phyloP scores from a whole-genome alignment of 352 stramenopile genomes.

The Globisporangium takayamanum region DNA sequence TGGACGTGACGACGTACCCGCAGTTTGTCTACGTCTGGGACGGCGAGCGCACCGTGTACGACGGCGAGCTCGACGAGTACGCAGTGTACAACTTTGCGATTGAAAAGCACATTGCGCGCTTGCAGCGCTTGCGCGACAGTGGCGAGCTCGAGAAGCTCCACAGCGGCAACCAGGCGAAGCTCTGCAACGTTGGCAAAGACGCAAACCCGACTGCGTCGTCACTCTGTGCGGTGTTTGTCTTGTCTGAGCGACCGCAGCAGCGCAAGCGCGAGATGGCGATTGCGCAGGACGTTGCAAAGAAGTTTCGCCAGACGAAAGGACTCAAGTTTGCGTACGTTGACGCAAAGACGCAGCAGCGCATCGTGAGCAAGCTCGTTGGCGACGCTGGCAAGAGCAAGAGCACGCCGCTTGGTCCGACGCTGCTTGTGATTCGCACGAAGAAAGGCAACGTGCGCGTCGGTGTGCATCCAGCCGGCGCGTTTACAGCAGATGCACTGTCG shows the following conservation, averaged over 20 bases:
- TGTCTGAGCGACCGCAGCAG: conserved; percentile 39
- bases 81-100: conserved; percentile 81
- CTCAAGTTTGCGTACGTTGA: conserved; percentile 69
- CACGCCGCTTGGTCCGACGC: conserved; percentile 38
- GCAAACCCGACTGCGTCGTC: conserved; percentile 42
- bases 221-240: conserved; percentile 65
- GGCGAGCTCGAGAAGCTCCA: conserved; percentile 73
- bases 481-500: conserved; percentile 43
- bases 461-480: conserved; percentile 28
- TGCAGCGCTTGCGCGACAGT: conserved; percentile 55
- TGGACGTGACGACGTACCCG: conserved; percentile 31
- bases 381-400: conserved; percentile 8
- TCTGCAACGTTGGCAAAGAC: conserved; percentile 71
- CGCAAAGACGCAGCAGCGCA: conserved; percentile 53
- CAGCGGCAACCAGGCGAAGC: conserved; percentile 56
- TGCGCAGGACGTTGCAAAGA: conserved; percentile 45
- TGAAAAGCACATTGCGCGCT: conserved; percentile 66
- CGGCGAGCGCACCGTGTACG: conserved; percentile 35
- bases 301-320: conserved; percentile 60
- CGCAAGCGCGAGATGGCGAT: conserved; percentile 43
- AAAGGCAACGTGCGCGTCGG: conserved; percentile 55
- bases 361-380: conserved; percentile 44
- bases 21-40: conserved; percentile 72
- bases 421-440: conserved; percentile 66
- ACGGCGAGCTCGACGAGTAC: conserved; percentile 75